phyloP scores from a whole-genome alignment of 495 filamentous ascomycete genomes.

The Neurospora tetraspora region DNA sequence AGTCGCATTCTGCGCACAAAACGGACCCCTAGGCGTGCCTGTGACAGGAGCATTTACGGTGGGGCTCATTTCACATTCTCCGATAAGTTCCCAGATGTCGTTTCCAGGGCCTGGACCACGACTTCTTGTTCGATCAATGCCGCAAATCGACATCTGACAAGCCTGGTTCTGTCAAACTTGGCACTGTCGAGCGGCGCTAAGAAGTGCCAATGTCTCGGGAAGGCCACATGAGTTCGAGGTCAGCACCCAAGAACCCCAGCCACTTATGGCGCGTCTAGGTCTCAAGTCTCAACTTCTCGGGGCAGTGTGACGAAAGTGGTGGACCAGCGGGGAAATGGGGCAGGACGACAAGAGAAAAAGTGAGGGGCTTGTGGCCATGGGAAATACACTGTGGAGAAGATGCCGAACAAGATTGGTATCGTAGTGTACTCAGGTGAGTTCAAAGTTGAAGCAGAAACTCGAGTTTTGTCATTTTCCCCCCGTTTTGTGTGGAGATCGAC shows the following conservation, averaged over 20 bases:
- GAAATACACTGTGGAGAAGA: background rate
- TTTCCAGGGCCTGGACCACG: background rate
- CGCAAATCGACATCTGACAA: background rate
- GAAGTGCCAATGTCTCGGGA: slow-evolving; percentile 7
- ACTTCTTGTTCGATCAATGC: background rate
- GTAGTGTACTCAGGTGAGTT: background rate
- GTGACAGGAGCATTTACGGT: background rate
- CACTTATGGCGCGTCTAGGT: slow-evolving; percentile 12
- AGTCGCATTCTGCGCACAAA: background rate
- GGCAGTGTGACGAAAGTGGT: background rate
- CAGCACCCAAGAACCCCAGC: slow-evolving; percentile 15
- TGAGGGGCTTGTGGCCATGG: background rate
- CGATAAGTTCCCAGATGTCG: background rate
- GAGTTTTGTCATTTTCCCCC: background rate
- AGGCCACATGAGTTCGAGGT: slow-evolving; percentile 23
- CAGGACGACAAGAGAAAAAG: background rate
- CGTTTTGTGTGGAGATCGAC: background rate
- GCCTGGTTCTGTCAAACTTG: slow-evolving; percentile 1
- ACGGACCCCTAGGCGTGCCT: slow-evolving; percentile 1
- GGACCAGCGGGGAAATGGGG: background rate
- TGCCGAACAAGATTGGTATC: background rate
- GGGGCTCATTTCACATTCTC: background rate
- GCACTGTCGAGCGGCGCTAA: slow-evolving; percentile 2
- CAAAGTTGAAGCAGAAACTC: background rate
- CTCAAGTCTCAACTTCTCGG: background rate